These are phyloP conservation scores for Macrophomina pseudophaseolina DNA, from an alignment of 2,329 filamentous ascomycete species.

Conservation along the genomic window DNA sequence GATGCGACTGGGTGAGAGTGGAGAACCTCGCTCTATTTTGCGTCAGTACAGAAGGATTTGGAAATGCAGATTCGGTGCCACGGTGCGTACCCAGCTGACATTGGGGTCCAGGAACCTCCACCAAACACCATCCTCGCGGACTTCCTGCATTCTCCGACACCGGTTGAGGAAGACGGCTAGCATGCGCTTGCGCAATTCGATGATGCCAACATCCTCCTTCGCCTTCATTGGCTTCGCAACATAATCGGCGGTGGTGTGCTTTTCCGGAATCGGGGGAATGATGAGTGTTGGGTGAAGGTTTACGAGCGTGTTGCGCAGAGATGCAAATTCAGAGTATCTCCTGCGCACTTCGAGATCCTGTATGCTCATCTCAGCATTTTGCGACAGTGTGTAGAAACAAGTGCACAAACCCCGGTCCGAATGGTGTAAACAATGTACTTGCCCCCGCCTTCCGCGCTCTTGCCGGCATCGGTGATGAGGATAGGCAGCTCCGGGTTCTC, in stretches of 20 bases:
- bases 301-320: slow-evolving; percentile 84
- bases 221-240: slow-evolving; percentile 97
- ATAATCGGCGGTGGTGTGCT: slow-evolving; percentile 98
- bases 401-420: slow-evolving; percentile 75
- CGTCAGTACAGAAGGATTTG: slow-evolving; percentile 23
- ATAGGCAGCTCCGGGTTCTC: slow-evolving; percentile 91
- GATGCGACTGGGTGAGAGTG: slow-evolving; percentile 88
- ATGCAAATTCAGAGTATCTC: slow-evolving; percentile 95
- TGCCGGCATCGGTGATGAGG: slow-evolving; percentile 91
- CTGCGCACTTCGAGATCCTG: slow-evolving; percentile 94
- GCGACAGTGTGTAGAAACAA: neutral
- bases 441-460: slow-evolving; percentile 89
- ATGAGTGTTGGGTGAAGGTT: slow-evolving; percentile 93
- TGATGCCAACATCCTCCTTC: slow-evolving; percentile 96
- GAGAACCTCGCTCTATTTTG: slow-evolving; percentile 81
- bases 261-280: slow-evolving; percentile 96
- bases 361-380: slow-evolving; percentile 26
- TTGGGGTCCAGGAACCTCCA: slow-evolving; percentile 98
- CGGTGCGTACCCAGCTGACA: slow-evolving; percentile 83
- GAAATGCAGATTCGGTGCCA: slow-evolving; percentile 6
- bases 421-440: slow-evolving; percentile 98
- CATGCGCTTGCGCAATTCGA: slow-evolving; percentile 96
- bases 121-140: slow-evolving; percentile 92
- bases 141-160: slow-evolving; percentile 89
- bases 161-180: slow-evolving; percentile 92